phyloP scores from a whole-genome alignment of 2,329 filamentous ascomycete genomes.

The Colletotrichum destructivum region DNA sequence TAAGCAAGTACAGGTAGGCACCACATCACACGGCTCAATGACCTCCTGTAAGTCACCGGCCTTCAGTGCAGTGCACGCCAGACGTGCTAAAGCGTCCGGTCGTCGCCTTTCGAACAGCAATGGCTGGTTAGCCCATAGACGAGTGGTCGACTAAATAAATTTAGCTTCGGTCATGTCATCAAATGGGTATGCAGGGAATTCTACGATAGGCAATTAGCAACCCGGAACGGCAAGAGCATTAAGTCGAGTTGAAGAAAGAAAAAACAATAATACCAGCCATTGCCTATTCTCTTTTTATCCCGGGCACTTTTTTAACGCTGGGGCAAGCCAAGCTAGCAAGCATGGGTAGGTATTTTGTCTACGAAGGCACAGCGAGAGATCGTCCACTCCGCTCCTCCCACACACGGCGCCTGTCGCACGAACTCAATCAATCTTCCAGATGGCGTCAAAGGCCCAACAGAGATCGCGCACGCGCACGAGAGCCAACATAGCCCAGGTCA shows the following conservation, averaged over 20 bases:
- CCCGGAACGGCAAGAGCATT: not conserved
- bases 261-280: constrained; percentile 26
- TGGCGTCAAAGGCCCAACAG: constrained; percentile 34
- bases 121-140: constrained; percentile 8
- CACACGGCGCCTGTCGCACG: constrained; percentile 28
- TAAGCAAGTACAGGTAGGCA: not conserved
- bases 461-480: constrained; percentile 24
- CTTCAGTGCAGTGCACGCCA: constrained; percentile 17
- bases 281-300: constrained; percentile 14
- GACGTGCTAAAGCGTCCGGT: not conserved
- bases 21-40: not conserved
- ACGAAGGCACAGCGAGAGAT: constrained; percentile 18
- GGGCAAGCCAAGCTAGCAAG: not conserved
- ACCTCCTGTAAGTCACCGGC: constrained; percentile 29
- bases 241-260: not conserved
- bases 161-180: not conserved
- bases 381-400: constrained; percentile 3
- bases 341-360: not conserved
- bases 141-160: constrained; percentile 32
- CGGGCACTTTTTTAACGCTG: not conserved
- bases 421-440: constrained; percentile 40
- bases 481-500: constrained; percentile 27
- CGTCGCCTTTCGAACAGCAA: constrained; percentile 36
- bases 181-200: constrained; percentile 27
- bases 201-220: constrained; percentile 34